Percentiles rank a stretch among this genome's conserved stretches.
Evolutionary conservation across 164 flowering plant genomes (phyloP).

Genomic region (Euptelea pleiosperma): DNA sequence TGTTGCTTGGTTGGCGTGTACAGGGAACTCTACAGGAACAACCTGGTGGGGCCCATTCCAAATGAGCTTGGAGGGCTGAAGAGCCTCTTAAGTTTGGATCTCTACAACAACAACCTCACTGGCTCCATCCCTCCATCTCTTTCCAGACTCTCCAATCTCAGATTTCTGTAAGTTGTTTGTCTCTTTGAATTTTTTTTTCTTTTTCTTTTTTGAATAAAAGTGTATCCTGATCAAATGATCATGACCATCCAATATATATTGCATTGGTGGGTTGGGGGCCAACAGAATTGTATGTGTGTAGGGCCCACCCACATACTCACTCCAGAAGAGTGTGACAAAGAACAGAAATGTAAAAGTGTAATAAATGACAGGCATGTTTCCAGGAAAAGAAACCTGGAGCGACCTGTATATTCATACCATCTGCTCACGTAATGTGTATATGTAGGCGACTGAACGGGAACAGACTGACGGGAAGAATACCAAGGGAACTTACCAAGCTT

Average conservation of each 20-base stretch:
- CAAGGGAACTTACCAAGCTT: conserved; percentile 67
- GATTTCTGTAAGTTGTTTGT: conserved; percentile 44
- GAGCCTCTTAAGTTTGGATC: conserved; percentile 65
- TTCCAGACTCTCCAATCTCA: conserved; percentile 54
- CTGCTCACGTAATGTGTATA: neutral
- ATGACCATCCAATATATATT: no score
- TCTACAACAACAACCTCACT: conserved; percentile 71
- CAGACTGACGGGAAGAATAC: conserved; percentile 62
- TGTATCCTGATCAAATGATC: no score
- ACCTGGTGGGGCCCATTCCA: conserved; percentile 62
- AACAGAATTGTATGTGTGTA: no score
- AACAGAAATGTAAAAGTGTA: no score
- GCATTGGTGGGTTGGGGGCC: no score
- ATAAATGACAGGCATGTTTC: no score
- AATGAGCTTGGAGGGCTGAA: conserved; percentile 58
- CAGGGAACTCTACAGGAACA: conserved; percentile 79
- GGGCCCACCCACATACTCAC: no score
- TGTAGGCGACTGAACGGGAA: conserved; percentile 67
- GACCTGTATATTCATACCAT: neutral
- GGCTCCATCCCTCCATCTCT: conserved; percentile 68
- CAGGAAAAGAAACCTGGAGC: no score
- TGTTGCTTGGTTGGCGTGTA: neutral
- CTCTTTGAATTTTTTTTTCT: neutral
- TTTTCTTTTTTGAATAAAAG: no score
- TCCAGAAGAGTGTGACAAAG: no score